A percentile compares a stretch with the other conserved stretches of the same genome.
These are phyloP conservation scores for Sporothrix mexicana DNA, from an alignment of 2,329 filamentous ascomycete species.

Conservation along the genomic window DNA sequence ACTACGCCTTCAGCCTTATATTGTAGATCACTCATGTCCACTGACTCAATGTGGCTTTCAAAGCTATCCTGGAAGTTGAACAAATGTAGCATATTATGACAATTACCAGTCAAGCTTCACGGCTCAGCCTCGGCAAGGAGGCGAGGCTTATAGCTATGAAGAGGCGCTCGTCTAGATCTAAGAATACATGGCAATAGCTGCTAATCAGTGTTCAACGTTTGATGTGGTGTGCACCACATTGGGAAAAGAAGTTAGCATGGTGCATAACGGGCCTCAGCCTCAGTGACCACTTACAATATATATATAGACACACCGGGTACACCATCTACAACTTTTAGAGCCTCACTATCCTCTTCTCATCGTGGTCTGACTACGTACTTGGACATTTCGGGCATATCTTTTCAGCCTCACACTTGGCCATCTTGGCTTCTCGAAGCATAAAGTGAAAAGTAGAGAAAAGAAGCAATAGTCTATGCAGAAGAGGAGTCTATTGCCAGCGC, in stretches of 20 bases:
- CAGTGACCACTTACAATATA: neutral
- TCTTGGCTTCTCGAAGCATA: neutral
- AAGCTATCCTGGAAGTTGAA: too few relatives aligned
- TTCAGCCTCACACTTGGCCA: neutral
- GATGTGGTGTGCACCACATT: too few relatives aligned
- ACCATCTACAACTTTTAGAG: neutral
- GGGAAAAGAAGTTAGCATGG: too few relatives aligned
- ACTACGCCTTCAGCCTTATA: too few relatives aligned
- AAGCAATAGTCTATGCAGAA: neutral
- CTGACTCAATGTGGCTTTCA: too few relatives aligned
- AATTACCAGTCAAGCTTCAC: neutral
- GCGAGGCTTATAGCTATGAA: neutral
- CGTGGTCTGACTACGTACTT: neutral
- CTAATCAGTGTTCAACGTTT: too few relatives aligned
- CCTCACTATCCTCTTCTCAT: neutral
- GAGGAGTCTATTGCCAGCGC: slow-evolving; percentile 11
- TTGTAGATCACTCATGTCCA: too few relatives aligned
- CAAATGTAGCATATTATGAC: too few relatives aligned
- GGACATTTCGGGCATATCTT: neutral
- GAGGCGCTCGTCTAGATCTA: neutral
- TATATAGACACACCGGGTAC: neutral
- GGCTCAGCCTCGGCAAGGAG: neutral
- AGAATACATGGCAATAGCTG: neutral
- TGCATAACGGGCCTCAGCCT: neutral
- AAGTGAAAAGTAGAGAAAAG: neutral